Evolutionary conservation across 768 basidiomycete genomes (phyloP).

Genomic region (Russula virescens): DNA sequence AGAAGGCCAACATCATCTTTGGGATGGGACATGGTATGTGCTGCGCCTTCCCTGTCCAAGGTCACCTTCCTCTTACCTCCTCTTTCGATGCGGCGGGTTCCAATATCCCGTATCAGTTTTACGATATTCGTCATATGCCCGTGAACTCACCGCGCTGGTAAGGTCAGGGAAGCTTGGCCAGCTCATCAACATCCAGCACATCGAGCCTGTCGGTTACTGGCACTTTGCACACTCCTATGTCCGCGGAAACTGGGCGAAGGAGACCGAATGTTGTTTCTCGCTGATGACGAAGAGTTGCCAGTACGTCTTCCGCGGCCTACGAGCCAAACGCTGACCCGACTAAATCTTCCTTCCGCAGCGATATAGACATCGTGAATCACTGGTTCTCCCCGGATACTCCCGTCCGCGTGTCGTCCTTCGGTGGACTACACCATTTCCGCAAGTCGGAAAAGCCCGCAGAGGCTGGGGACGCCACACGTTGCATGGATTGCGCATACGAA

Average conservation of each 20-base stretch:
- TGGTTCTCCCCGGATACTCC: constrained; percentile 67
- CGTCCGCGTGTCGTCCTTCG: constrained; percentile 74
- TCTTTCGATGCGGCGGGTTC: neutral
- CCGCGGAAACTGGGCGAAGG: constrained; percentile 72
- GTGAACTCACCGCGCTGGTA: constrained; percentile 62
- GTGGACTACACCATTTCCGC: constrained; percentile 78
- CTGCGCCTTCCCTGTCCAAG: neutral
- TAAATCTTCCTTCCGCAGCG: constrained; percentile 39
- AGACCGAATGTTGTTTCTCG: constrained; percentile 67
- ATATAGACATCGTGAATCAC: constrained; percentile 78
- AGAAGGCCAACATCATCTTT: constrained; percentile 66
- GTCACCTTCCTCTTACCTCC: neutral
- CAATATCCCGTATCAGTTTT: constrained; percentile 46
- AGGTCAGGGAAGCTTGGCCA: constrained; percentile 67
- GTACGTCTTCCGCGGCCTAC: constrained; percentile 40
- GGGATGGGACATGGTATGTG: constrained; percentile 78
- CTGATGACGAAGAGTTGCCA: constrained; percentile 91
- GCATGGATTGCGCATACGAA: constrained; percentile 70
- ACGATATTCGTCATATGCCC: constrained; percentile 81
- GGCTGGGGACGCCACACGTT: constrained; percentile 65
- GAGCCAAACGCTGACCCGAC: neutral
- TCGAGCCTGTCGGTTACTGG: constrained; percentile 82
- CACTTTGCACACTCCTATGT: constrained; percentile 92
- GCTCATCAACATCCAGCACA: constrained; percentile 75
- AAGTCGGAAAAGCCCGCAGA: constrained; percentile 61